Conservation (phyloP, 2,329 filamentous ascomycete genomes). For the Alternaria gansuensis region DNA sequence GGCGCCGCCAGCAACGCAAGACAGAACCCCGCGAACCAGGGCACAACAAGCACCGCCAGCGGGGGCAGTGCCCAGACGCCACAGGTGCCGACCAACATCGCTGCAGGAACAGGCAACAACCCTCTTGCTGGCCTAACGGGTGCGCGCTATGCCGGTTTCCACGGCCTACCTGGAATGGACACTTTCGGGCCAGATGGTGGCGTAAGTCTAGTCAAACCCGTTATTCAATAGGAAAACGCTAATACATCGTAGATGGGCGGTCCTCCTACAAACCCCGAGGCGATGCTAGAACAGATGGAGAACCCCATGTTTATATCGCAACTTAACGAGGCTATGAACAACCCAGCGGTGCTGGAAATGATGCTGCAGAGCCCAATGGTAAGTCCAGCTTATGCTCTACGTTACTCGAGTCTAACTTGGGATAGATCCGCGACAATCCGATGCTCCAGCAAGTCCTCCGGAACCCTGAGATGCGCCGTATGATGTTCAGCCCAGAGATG, state of each 20-base stretch:
- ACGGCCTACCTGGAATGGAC: slow-evolving; percentile 84
- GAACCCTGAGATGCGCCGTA: slow-evolving; percentile 85
- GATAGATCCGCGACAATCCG: slow-evolving; percentile 80
- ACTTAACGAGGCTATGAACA: slow-evolving; percentile 94
- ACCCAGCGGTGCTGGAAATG: slow-evolving; percentile 93
- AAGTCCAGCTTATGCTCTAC: slow-evolving; percentile 1
- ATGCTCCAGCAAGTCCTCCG: slow-evolving; percentile 87
- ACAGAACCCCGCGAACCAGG: slow-evolving; percentile 64
- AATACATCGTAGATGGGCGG: slow-evolving; percentile 79
- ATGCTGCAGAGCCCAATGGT: slow-evolving; percentile 67
- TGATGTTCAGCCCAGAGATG: slow-evolving; percentile 91
- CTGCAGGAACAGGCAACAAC: slow-evolving; percentile 81
- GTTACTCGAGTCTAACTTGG: slow-evolving; percentile 22
- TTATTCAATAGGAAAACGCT: slow-evolving; percentile 19
- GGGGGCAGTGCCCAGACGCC: slow-evolving; percentile 61
- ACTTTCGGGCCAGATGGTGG: slow-evolving; percentile 95
- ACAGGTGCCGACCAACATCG: slow-evolving; percentile 78
- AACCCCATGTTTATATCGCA: slow-evolving; percentile 86
- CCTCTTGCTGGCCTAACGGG: slow-evolving; percentile 90
- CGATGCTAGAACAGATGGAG: slow-evolving; percentile 83
- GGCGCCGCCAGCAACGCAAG: slow-evolving; percentile 87
- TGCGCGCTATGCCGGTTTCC: slow-evolving; percentile 90
- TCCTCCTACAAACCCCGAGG: slow-evolving; percentile 80
- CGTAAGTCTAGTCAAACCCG: slow-evolving; percentile 66
- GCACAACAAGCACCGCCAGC: slow-evolving; percentile 45